These are phyloP conservation scores for Coemansia sp. DNA, from an alignment of 192 early-diverging fungal species.

Conservation along the genomic window DNA sequence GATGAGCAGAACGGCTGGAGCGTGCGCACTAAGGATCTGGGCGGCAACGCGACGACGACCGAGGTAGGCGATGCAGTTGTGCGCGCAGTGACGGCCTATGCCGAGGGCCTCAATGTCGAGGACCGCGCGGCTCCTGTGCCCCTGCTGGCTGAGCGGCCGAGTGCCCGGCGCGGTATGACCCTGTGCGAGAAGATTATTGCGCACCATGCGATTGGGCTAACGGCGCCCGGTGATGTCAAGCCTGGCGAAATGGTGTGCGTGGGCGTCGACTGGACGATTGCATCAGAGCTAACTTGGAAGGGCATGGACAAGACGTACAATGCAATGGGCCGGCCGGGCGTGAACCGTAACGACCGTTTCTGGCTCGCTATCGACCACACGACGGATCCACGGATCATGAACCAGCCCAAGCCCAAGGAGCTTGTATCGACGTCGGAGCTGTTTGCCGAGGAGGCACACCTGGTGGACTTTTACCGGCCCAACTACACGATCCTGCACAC, in stretches of 20 bases:
- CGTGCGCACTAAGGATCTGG: constrained; percentile 87
- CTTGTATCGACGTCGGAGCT: constrained; percentile 59
- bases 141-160: constrained; percentile 45
- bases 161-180: constrained; percentile 62
- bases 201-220: constrained; percentile 66
- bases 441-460: constrained; percentile 64
- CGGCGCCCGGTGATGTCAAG: constrained; percentile 59
- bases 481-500: constrained; percentile 80
- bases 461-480: constrained; percentile 68
- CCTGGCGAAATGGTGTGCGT: constrained; percentile 81
- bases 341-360: constrained; percentile 74
- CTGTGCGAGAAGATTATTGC: constrained; percentile 74
- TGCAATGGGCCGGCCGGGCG: constrained; percentile 64
- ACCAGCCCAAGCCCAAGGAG: constrained; percentile 61
- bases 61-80: constrained; percentile 92
- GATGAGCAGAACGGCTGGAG: constrained; percentile 58
- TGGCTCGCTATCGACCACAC: constrained; percentile 80
- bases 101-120: constrained; percentile 55
- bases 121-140: constrained; percentile 41
- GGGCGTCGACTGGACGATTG: constrained; percentile 75
- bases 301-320: constrained; percentile 84
- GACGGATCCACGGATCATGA: constrained; percentile 68
- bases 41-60: constrained; percentile 73
- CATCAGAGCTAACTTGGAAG: constrained; percentile 77
- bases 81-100: constrained; percentile 58